Percentiles rank a stretch among this genome's conserved stretches.
Evolutionary conservation across 495 filamentous ascomycete genomes (phyloP).

Genomic region (Cudoniella acicularis): DNA sequence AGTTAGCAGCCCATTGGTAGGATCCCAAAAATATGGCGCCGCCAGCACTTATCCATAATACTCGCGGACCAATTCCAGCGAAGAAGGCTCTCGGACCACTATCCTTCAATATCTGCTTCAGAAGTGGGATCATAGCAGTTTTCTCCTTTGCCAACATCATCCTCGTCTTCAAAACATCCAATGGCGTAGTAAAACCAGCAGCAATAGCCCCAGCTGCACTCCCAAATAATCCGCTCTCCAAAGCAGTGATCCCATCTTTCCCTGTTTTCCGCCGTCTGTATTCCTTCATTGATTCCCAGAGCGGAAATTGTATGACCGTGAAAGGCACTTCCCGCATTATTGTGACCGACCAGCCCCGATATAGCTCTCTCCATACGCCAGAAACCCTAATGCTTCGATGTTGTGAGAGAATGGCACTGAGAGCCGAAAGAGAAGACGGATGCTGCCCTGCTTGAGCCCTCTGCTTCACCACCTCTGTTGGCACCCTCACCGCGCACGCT

Average conservation of each 20-base stretch:
- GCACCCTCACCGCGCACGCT: slow-evolving; percentile 87
- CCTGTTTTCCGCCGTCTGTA: slow-evolving; percentile 30
- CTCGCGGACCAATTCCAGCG: slow-evolving; percentile 79
- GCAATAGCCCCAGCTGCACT: slow-evolving; percentile 80
- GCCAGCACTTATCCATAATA: slow-evolving; percentile 91
- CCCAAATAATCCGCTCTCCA: slow-evolving; percentile 84
- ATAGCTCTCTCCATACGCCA: slow-evolving; percentile 76
- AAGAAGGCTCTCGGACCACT: slow-evolving; percentile 77
- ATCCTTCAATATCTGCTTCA: slow-evolving; percentile 63
- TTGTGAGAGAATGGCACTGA: slow-evolving; percentile 65
- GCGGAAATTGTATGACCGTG: slow-evolving; percentile 91
- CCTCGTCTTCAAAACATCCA: slow-evolving; percentile 95
- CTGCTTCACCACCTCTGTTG: slow-evolving; percentile 97
- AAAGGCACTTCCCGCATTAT: slow-evolving; percentile 96
- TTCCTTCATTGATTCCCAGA: slow-evolving; percentile 91
- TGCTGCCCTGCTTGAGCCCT: slow-evolving; percentile 82
- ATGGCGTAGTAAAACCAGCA: slow-evolving; percentile 83
- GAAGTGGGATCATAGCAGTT: slow-evolving; percentile 53
- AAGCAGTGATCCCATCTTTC: slow-evolving; percentile 53
- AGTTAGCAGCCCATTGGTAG: slow-evolving; percentile 73
- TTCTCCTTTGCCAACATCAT: slow-evolving; percentile 78
- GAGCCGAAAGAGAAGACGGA: slow-evolving; percentile 54
- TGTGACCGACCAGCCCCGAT: slow-evolving; percentile 86
- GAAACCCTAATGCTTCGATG: slow-evolving; percentile 36
- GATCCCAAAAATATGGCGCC: slow-evolving; percentile 94